A percentile compares a stretch with the other conserved stretches of the same genome.
These are phyloP conservation scores for Scalesia atractyloides DNA, from an alignment of 129 eudicot species.

Conservation along the genomic window DNA sequence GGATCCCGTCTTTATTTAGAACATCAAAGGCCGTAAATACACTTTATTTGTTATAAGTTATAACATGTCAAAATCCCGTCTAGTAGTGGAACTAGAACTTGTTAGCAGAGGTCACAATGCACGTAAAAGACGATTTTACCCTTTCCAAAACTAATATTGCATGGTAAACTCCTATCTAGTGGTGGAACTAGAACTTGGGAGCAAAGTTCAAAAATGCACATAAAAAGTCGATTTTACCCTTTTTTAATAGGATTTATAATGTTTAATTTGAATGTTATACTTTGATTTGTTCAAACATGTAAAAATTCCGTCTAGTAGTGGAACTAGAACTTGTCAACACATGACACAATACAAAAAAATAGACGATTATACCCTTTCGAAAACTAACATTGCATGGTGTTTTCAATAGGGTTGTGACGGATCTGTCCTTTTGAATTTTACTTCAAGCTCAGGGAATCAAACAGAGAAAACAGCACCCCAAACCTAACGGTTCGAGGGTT, in stretches of 20 bases:
- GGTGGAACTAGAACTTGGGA: neutral
- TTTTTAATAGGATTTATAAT: too few species aligned
- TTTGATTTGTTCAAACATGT: too few species aligned
- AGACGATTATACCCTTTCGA: conserved; percentile 6
- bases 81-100: neutral
- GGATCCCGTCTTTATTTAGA: neutral
- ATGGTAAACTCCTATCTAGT: neutral
- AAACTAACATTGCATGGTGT: conserved; percentile 4
- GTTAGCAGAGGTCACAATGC: neutral
- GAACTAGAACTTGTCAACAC: too few species aligned
- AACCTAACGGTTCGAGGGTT: conserved; percentile 66
- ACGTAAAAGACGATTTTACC: neutral
- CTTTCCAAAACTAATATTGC: neutral
- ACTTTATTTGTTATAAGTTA: too few species aligned
- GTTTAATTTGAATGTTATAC: too few species aligned
- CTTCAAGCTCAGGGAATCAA: conserved; percentile 62
- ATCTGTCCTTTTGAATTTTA: conserved; percentile 65
- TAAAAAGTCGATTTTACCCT: too few species aligned
- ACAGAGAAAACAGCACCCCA: conserved; percentile 73
- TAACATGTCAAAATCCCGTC: too few species aligned
- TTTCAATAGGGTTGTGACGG: conserved; percentile 80
- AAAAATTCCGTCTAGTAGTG: too few species aligned
- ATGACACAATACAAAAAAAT: neutral
- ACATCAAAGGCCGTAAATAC: too few species aligned
- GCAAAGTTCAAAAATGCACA: neutral